These are phyloP conservation scores for Periconia sp. DNA, from an alignment of 2,329 filamentous ascomycete genomes.

Conservation along the genomic window DNA sequence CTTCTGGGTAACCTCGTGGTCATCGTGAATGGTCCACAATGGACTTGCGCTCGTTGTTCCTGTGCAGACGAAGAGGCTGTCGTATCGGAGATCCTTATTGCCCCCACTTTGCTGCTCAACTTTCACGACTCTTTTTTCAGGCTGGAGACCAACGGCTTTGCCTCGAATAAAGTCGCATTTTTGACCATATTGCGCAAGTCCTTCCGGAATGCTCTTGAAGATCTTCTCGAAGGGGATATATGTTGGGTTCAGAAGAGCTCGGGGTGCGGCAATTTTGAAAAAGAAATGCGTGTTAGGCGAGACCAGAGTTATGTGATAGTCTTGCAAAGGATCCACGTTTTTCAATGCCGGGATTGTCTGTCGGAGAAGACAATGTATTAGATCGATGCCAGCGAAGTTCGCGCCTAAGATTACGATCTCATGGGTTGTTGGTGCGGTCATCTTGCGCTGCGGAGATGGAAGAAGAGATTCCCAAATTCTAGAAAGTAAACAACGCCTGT, in stretches of 20 bases:
- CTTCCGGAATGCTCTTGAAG: slow-evolving; percentile 41
- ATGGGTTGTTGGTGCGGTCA: slow-evolving; percentile 9
- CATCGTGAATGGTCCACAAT: slow-evolving; percentile 40
- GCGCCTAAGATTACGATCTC: slow-evolving; percentile 46
- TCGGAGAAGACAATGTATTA: slow-evolving; percentile 42
- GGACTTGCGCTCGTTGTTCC: slow-evolving; percentile 39
- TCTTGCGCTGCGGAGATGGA: too few species aligned
- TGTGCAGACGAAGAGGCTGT: slow-evolving; percentile 44
- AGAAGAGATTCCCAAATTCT: too few species aligned
- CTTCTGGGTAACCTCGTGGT: slow-evolving; percentile 32
- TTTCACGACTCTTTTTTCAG: slow-evolving; percentile 19
- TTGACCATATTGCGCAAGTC: slow-evolving; percentile 36
- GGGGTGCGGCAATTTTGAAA: slow-evolving; percentile 47
- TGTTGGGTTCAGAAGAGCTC: slow-evolving; percentile 36
- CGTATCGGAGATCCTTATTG: slow-evolving; percentile 24
- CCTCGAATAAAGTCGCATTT: slow-evolving; percentile 41
- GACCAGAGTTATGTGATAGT: slow-evolving; percentile 43
- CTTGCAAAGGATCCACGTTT: slow-evolving; percentile 12
- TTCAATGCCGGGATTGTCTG: slow-evolving; percentile 33
- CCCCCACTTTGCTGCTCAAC: slow-evolving; percentile 21
- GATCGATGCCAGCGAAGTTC: slow-evolving; percentile 44
- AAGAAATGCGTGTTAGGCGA: slow-evolving; percentile 45
- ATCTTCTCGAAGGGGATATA: slow-evolving; percentile 34
- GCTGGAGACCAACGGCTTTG: slow-evolving; percentile 19
- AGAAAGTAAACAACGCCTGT: too few species aligned